phyloP scores from a whole-genome alignment of 192 early-diverging fungal species.

The Anaeromyces robustus region DNA sequence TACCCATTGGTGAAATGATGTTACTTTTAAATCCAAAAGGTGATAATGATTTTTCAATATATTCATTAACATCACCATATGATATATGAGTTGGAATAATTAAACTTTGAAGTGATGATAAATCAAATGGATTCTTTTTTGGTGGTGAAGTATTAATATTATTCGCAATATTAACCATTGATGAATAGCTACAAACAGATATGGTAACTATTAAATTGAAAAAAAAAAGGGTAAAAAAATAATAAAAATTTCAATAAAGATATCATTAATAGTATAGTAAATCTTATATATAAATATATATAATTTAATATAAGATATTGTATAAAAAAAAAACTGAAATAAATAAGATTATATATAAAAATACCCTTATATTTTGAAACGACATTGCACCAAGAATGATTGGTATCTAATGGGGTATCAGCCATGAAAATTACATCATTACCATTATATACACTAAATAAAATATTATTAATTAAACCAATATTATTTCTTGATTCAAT shows the following conservation, averaged over 20 bases:
- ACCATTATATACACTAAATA: conserved; percentile 56
- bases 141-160: conserved; percentile 21
- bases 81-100: conserved; percentile 50
- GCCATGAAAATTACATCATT: conserved; percentile 48
- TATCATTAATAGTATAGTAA: too few relatives aligned
- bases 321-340: too few relatives aligned
- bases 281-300: too few relatives aligned
- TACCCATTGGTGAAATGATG: conserved; percentile 47
- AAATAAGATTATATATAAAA: neutral
- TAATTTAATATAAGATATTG: too few relatives aligned
- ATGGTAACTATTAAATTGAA: neutral
- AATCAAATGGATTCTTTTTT: conserved; percentile 33
- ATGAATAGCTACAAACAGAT: neutral
- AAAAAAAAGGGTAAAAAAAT: too few relatives aligned
- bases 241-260: too few relatives aligned
- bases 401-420: conserved; percentile 38
- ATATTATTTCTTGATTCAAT: conserved; percentile 71
- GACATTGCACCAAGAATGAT: conserved; percentile 53
- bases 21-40: conserved; percentile 10
- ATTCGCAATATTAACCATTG: conserved; percentile 1
- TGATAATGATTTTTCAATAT: conserved; percentile 9
- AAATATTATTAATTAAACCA: conserved; percentile 47
- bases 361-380: conserved; percentile 52
- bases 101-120: conserved; percentile 40
- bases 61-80: conserved; percentile 34